Conservation (phyloP, 2,329 filamentous ascomycete species). For the Parastagonospora nodorum region DNA sequence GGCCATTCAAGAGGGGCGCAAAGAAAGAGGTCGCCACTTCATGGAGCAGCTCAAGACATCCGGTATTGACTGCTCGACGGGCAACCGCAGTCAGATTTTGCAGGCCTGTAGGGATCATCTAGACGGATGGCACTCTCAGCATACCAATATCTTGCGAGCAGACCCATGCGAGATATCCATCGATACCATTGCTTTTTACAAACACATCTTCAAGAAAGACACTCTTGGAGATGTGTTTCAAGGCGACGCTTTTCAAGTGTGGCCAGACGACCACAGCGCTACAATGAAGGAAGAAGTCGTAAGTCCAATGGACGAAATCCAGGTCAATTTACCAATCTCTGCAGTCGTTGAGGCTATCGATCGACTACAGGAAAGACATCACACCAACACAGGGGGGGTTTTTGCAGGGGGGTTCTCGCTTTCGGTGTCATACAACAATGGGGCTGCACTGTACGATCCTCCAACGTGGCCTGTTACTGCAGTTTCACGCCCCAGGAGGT, state of each 20-base stretch:
- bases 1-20: neutral
- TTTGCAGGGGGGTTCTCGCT: slow-evolving; percentile 14
- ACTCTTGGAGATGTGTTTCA: neutral
- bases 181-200: neutral
- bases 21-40: neutral
- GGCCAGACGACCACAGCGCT: too few relatives aligned
- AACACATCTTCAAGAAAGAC: neutral
- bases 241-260: neutral
- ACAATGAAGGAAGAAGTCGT: neutral
- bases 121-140: neutral
- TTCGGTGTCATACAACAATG: neutral
- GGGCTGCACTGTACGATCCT: neutral
- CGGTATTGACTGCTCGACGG: neutral
- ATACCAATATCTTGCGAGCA: neutral
- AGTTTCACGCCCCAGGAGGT: slow-evolving; percentile 3
- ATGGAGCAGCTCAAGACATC: neutral
- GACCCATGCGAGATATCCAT: neutral
- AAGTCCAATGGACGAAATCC: neutral
- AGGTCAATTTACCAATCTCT: slow-evolving; percentile 7
- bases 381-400: neutral
- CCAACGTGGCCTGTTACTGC: too few relatives aligned
- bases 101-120: neutral
- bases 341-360: slow-evolving; percentile 18
- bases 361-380: neutral
- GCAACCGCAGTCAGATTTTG: neutral